Percentiles rank a stretch among this genome's conserved stretches.
Evolutionary conservation across 257 asterid species (phyloP).

Genomic region (Solanum boliviense): DNA sequence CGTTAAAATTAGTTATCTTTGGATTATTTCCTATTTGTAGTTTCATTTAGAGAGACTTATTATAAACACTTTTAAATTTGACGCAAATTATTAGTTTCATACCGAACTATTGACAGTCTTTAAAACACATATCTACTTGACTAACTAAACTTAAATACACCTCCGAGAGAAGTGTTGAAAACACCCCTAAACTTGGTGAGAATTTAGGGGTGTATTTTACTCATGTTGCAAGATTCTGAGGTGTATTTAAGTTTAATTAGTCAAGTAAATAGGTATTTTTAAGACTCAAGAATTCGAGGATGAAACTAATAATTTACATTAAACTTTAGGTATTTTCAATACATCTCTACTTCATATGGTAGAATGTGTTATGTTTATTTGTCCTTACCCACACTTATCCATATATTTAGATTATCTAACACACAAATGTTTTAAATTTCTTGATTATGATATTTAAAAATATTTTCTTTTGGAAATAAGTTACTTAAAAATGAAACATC

Average conservation of each 20-base stretch:
- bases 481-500: background rate
- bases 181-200: no score
- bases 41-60: background rate
- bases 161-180: background rate
- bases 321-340: no score
- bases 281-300: background rate
- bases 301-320: background rate
- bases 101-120: accelerated
- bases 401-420: background rate
- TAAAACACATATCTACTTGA: accelerated
- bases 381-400: background rate
- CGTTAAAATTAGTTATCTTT: background rate
- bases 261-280: accelerated
- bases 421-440: background rate
- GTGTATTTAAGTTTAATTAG: no score
- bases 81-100: background rate
- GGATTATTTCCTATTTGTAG: background rate
- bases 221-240: accelerated
- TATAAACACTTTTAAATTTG: accelerated
- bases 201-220: background rate
- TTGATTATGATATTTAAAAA: background rate
- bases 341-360: no score
- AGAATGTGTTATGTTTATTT: no score
- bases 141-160: accelerated
- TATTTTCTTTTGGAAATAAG: background rate